These are phyloP conservation scores for Ascochyta pisi DNA, from an alignment of 2,329 filamentous ascomycete genomes.

Conservation along the genomic window DNA sequence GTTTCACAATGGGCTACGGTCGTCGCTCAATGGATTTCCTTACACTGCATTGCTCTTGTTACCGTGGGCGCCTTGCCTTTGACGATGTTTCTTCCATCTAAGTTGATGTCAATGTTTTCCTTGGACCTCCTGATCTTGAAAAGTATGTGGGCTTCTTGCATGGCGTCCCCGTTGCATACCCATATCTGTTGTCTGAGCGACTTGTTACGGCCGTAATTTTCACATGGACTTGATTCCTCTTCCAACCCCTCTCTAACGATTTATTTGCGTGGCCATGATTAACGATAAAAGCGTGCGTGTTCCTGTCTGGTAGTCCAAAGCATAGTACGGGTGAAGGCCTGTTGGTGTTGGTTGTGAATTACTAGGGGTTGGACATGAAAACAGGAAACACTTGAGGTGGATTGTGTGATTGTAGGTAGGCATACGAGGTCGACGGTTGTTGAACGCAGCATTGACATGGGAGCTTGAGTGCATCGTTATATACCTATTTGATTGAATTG, in stretches of 20 bases:
- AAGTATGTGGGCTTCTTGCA: slow-evolving; percentile 20
- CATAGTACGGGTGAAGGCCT: too few relatives aligned
- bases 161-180: slow-evolving; percentile 20
- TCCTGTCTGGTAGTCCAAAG: too few relatives aligned
- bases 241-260: slow-evolving; percentile 1
- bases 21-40: slow-evolving; percentile 38
- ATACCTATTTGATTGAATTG: too few relatives aligned
- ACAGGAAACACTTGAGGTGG: too few relatives aligned
- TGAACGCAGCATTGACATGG: too few relatives aligned
- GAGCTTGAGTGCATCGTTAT: too few relatives aligned
- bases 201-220: slow-evolving; percentile 15
- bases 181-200: slow-evolving; percentile 20
- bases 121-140: slow-evolving; percentile 26
- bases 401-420: too few relatives aligned
- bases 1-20: slow-evolving; percentile 28
- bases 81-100: slow-evolving; percentile 18
- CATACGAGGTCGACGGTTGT: too few relatives aligned
- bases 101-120: slow-evolving; percentile 18
- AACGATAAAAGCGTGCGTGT: slow-evolving; percentile 2
- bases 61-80: slow-evolving; percentile 7
- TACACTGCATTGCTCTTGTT: slow-evolving; percentile 22
- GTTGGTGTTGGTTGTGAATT: too few relatives aligned
- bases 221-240: slow-evolving; percentile 12
- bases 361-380: too few relatives aligned
- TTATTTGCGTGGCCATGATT: slow-evolving; percentile 4